phyloP scores from a whole-genome alignment of 2,329 filamentous ascomycete species.

The Penicillium freii region DNA sequence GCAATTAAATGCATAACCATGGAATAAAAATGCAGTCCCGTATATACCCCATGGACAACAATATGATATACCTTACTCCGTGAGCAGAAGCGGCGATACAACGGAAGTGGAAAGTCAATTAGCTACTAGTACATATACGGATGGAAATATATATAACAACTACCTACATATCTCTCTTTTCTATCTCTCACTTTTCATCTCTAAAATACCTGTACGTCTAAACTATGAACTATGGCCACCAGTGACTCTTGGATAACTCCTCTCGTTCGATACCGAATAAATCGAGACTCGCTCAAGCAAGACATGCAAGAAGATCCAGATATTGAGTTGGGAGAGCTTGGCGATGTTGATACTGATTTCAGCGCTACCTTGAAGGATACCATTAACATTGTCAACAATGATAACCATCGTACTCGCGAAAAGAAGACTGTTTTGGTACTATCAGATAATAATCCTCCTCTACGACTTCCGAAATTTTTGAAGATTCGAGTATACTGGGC shows the following conservation, averaged over 20 bases:
- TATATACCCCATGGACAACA: neutral
- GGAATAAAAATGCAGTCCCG: neutral
- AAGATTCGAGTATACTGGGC: neutral
- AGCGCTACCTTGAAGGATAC: neutral
- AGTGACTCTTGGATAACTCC: neutral
- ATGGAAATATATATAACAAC: neutral
- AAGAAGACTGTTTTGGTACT: too few relatives aligned
- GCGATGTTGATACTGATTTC: neutral
- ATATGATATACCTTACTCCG: neutral
- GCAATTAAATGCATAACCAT: neutral
- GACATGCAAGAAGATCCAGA: neutral
- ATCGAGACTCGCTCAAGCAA: neutral
- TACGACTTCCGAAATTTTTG: neutral
- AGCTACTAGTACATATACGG: neutral
- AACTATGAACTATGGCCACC: neutral
- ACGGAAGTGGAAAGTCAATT: neutral
- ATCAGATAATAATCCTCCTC: neutral
- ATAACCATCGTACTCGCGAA: neutral
- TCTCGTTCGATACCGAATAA: neutral
- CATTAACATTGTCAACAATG: neutral
- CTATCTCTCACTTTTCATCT: neutral
- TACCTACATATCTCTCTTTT: too few relatives aligned
- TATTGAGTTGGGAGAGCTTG: neutral
- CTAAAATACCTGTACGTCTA: neutral
- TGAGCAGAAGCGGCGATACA: neutral